Evolutionary conservation across 441 rosid species (phyloP).

Genomic region (Raphanus hybrid): DNA sequence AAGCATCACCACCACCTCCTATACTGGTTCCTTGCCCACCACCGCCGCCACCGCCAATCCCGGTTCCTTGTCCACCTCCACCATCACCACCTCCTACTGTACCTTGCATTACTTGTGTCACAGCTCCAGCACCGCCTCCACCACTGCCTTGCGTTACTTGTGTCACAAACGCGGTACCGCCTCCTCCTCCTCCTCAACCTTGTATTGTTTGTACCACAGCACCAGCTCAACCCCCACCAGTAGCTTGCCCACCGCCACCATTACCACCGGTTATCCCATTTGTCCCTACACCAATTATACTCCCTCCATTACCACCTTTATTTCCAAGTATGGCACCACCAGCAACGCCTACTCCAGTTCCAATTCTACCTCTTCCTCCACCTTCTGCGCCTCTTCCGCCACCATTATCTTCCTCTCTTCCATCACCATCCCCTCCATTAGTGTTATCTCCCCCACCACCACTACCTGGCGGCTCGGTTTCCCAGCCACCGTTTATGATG

Average conservation of each 20-base stretch:
- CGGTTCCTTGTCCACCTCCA: conserved; percentile 31
- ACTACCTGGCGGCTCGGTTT: conserved; percentile 12
- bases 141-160: conserved; percentile 29
- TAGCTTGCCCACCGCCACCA: conserved; percentile 30
- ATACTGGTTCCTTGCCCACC: conserved; percentile 17
- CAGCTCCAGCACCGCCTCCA: conserved; percentile 21
- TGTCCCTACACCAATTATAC: conserved; percentile 29
- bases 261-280: conserved; percentile 9
- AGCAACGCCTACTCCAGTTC: conserved; percentile 25
- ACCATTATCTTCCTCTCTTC: conserved; percentile 38
- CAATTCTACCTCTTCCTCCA: conserved; percentile 35
- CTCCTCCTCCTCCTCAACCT: conserved; percentile 36
- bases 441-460: conserved; percentile 38
- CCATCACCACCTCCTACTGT: conserved; percentile 2
- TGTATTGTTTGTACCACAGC: conserved; percentile 16
- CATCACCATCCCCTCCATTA: conserved; percentile 34
- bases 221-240: conserved; percentile 21
- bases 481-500: conserved; percentile 10
- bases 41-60: conserved; percentile 26
- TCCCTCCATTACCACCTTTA: conserved; percentile 33
- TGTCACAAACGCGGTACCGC: not conserved
- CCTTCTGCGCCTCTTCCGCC: conserved; percentile 36
- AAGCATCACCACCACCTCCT: not conserved
- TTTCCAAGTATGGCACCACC: conserved; percentile 29
- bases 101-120: conserved; percentile 14